Conservation (phyloP, 2,329 filamentous ascomycete genomes). For the Aspergillus glaucus region DNA sequence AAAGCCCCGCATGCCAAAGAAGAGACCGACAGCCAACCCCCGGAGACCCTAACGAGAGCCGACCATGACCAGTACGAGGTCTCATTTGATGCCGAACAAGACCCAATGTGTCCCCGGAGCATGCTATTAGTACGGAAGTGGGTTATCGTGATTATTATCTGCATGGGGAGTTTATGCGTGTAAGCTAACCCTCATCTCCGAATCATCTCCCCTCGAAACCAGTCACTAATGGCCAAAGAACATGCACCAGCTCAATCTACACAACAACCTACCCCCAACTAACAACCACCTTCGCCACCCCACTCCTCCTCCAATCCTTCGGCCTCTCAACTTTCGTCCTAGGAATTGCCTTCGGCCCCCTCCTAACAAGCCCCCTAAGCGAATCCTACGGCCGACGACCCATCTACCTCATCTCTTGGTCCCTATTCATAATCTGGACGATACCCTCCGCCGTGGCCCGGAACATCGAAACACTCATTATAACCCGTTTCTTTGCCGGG, state of each 20-base stretch:
- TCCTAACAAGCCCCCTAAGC: conserved; percentile 7
- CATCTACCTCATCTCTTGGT: conserved; percentile 68
- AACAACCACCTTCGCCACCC: conserved; percentile 62
- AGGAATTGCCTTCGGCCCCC: conserved; percentile 38
- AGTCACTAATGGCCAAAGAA: neutral
- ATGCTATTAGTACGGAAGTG: conserved; percentile 2
- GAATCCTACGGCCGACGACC: conserved; percentile 72
- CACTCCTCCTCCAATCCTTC: conserved; percentile 63
- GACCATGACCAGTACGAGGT: neutral
- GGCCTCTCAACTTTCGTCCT: conserved; percentile 74
- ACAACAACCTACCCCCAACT: conserved; percentile 74
- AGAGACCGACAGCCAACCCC: too few relatives aligned
- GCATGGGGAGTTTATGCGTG: conserved; percentile 5
- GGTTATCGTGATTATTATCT: conserved; percentile 5
- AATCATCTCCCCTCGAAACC: neutral
- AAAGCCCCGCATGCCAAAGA: too few relatives aligned
- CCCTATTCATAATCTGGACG: conserved; percentile 67
- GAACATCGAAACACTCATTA: conserved; percentile 68
- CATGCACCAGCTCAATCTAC: conserved; percentile 58
- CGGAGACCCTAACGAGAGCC: too few relatives aligned
- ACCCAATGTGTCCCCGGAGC: conserved; percentile 4
- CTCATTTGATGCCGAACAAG: neutral
- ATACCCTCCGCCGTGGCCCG: conserved; percentile 68
- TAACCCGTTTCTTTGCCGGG: conserved; percentile 61
- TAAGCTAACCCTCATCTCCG: neutral